Percentiles rank a stretch among this genome's conserved stretches.
These are phyloP conservation scores for Trichoderma cornu-damae DNA, from an alignment of 2,329 filamentous ascomycete species.

Conservation along the genomic window DNA sequence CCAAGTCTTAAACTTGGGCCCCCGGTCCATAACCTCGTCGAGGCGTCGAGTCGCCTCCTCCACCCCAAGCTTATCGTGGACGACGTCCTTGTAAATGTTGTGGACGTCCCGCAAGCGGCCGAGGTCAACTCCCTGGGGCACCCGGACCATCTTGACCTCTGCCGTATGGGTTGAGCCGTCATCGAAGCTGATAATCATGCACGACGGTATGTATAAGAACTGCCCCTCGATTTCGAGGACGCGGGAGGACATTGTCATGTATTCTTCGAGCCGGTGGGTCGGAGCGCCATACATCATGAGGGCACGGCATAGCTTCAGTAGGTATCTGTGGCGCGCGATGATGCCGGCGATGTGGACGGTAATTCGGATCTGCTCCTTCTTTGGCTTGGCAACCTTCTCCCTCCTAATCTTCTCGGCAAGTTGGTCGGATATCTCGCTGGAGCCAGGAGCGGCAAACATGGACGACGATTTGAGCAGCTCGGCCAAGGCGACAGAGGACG, in stretches of 20 bases:
- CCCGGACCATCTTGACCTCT: conserved; percentile 71
- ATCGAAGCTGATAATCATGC: conserved; percentile 92
- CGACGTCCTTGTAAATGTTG: conserved; percentile 75
- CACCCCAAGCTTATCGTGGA: conserved; percentile 68
- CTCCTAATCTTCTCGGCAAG: conserved; percentile 42
- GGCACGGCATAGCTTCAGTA: conserved; percentile 77
- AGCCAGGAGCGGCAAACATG: conserved; percentile 46
- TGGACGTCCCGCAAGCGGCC: conserved; percentile 70
- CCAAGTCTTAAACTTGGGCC: conserved; percentile 47
- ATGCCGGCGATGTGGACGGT: conserved; percentile 61
- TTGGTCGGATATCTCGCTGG: conserved; percentile 41
- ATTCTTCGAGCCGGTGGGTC: conserved; percentile 86
- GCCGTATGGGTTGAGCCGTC: conserved; percentile 67
- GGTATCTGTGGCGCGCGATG: conserved; percentile 73
- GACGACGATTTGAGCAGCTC: conserved; percentile 52
- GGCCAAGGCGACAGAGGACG: conserved; percentile 44
- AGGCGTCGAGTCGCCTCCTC: conserved; percentile 63
- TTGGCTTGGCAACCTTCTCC: conserved; percentile 33
- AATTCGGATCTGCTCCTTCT: conserved; percentile 41
- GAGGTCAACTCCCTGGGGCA: conserved; percentile 64
- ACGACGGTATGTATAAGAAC: conserved; percentile 84
- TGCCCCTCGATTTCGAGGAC: conserved; percentile 85
- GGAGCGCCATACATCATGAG: conserved; percentile 89
- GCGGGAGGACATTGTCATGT: conserved; percentile 84
- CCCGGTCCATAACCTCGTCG: conserved; percentile 47